phyloP scores from a whole-genome alignment of 2,329 filamentous ascomycete genomes.

The Cladosporium oxysporum region DNA sequence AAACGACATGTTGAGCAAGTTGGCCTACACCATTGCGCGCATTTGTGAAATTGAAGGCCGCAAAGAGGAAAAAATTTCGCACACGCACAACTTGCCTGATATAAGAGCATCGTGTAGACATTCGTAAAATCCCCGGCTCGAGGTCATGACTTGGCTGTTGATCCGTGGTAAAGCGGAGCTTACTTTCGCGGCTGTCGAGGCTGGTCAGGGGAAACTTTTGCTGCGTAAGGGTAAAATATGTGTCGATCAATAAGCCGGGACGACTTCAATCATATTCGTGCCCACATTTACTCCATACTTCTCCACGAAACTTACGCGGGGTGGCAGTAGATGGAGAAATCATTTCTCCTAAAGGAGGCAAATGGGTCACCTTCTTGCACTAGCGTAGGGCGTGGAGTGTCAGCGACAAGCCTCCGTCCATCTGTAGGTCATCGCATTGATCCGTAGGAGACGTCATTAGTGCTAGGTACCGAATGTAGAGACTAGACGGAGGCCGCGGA shows the following conservation, averaged over 20 bases:
- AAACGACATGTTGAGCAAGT: neutral
- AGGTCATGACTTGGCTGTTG: neutral
- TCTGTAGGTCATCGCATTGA: neutral
- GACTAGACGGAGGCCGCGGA: neutral
- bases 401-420: neutral
- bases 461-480: neutral
- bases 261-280: neutral
- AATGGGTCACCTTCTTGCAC: neutral
- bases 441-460: neutral
- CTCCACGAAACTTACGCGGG: neutral
- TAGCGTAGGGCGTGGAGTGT: neutral
- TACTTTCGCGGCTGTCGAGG: neutral
- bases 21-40: neutral
- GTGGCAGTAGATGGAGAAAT: neutral
- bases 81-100: neutral
- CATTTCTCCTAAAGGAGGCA: slow-evolving; percentile 1
- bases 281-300: slow-evolving; percentile 5
- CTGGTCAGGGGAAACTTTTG: slow-evolving; percentile 9
- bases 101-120: neutral
- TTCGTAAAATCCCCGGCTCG: neutral
- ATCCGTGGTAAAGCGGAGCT: neutral
- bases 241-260: neutral
- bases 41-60: neutral
- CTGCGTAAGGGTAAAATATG: neutral
- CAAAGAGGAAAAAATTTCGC: neutral